These are phyloP conservation scores for Schizochytrium sp. DNA, from an alignment of 108 stramenopile species.

Conservation along the genomic window DNA sequence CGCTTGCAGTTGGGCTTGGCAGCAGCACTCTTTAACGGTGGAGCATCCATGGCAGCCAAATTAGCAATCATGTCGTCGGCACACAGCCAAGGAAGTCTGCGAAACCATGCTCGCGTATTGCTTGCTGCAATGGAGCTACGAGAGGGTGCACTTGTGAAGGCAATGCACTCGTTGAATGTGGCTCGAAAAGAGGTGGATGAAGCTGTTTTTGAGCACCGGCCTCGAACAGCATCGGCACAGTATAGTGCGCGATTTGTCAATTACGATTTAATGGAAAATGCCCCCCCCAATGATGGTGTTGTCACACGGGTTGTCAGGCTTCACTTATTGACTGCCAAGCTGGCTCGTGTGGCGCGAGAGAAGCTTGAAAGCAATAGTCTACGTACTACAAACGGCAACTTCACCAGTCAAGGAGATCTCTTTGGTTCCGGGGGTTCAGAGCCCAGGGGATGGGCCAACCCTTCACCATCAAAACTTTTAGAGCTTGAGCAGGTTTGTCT, in stretches of 20 bases:
- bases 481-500: background rate
- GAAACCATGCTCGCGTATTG: conserved; percentile 31
- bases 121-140: conserved; percentile 29
- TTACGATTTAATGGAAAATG: background rate
- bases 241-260: conserved; percentile 18
- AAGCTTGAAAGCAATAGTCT: background rate
- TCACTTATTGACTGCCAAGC: conserved; percentile 11
- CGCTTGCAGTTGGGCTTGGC: conserved; percentile 48
- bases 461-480: background rate
- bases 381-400: too few relatives aligned
- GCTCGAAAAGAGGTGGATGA: conserved; percentile 25
- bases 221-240: conserved; percentile 14
- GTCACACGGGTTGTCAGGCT: background rate
- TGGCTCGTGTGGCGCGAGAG: background rate
- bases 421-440: background rate
- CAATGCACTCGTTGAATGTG: conserved; percentile 40
- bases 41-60: background rate
- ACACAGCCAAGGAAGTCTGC: conserved; percentile 22
- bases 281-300: background rate
- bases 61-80: conserved; percentile 30
- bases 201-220: conserved; percentile 7
- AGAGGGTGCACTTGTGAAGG: background rate
- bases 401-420: too few relatives aligned
- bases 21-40: conserved; percentile 30
- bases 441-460: conserved; percentile 5